A percentile compares a stretch with the other conserved stretches of the same genome.
phyloP scores from a whole-genome alignment of 2,329 filamentous ascomycete genomes.

The Teratosphaeria pseudoeucalypti region DNA sequence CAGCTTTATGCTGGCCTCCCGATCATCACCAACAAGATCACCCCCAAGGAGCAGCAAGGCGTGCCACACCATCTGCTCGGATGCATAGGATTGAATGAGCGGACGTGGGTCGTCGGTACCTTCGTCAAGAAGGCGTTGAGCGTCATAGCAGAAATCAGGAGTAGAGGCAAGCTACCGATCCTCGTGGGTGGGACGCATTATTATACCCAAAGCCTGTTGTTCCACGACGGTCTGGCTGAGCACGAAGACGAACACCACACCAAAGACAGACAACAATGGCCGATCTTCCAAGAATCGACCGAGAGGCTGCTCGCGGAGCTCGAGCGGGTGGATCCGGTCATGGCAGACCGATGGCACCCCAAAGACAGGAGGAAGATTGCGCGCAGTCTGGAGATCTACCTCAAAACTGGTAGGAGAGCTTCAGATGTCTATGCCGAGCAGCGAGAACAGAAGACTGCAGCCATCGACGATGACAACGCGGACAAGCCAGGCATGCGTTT shows the following conservation, averaged over 20 bases:
- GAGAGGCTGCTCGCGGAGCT: conserved; percentile 64
- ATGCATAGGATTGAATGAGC: conserved; percentile 61
- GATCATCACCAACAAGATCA: conserved; percentile 91
- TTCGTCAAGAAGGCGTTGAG: conserved; percentile 62
- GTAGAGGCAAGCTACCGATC: conserved; percentile 71
- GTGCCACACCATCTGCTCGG: conserved; percentile 83
- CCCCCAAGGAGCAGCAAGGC: conserved; percentile 60
- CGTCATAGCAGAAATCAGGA: conserved; percentile 67
- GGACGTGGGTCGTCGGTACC: conserved; percentile 71
- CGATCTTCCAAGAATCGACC: conserved; percentile 45
- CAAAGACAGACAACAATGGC: conserved; percentile 35
- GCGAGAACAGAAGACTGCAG: conserved; percentile 8
- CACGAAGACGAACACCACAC: not conserved
- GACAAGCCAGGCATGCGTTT: conserved; percentile 33
- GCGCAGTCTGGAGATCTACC: conserved; percentile 79
- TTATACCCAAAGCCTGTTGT: conserved; percentile 81
- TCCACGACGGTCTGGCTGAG: conserved; percentile 58
- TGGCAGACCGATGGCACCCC: conserved; percentile 89
- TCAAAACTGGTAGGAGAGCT: conserved; percentile 69
- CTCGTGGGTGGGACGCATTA: conserved; percentile 93
- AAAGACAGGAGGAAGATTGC: conserved; percentile 84
- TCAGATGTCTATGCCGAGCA: conserved; percentile 85
- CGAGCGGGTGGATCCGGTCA: conserved; percentile 70
- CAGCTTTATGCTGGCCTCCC: conserved; percentile 88
- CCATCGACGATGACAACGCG: not conserved